These are phyloP conservation scores for Lactuca sativa DNA, from an alignment of 129 eudicot genomes.

Conservation along the genomic window DNA sequence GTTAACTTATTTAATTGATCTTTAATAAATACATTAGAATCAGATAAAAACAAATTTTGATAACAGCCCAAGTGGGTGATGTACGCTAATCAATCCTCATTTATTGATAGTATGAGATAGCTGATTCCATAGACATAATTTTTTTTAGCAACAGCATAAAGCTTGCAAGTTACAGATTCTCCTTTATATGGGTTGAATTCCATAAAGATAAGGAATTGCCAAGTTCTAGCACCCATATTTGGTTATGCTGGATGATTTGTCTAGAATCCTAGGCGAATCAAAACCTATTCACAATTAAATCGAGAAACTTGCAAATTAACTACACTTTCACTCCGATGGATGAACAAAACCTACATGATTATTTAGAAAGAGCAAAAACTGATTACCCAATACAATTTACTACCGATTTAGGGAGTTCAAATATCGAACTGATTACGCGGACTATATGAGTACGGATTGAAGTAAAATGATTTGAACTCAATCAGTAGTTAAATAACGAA, in stretches of 20 bases:
- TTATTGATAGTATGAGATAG: not conserved
- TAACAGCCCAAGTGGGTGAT: not conserved
- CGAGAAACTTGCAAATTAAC: slow-evolving; percentile 4
- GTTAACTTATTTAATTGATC: not conserved
- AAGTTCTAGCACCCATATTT: slow-evolving; percentile 11
- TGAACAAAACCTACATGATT: slow-evolving; percentile 1
- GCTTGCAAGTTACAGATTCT: slow-evolving; percentile 3
- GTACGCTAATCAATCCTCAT: not conserved
- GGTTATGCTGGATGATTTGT: not conserved
- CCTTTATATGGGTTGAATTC: not conserved
- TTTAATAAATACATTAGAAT: not conserved
- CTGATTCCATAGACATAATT: slow-evolving; percentile 5
- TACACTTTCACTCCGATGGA: not conserved
- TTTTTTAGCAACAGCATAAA: slow-evolving; percentile 7
- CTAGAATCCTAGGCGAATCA: not conserved
- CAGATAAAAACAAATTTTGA: not conserved
- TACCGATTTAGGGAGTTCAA: not conserved
- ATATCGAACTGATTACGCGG: not conserved
- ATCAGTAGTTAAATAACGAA: slow-evolving; percentile 8
- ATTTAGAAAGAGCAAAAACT: not conserved
- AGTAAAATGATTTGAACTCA: not conserved
- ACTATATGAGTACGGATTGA: not conserved
- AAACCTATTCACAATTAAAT: slow-evolving; percentile 4
- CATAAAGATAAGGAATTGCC: not conserved
- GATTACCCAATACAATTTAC: not conserved